These are phyloP conservation scores for Geoglossum glabrum DNA, from an alignment of 495 filamentous ascomycete genomes.

Conservation along the genomic window DNA sequence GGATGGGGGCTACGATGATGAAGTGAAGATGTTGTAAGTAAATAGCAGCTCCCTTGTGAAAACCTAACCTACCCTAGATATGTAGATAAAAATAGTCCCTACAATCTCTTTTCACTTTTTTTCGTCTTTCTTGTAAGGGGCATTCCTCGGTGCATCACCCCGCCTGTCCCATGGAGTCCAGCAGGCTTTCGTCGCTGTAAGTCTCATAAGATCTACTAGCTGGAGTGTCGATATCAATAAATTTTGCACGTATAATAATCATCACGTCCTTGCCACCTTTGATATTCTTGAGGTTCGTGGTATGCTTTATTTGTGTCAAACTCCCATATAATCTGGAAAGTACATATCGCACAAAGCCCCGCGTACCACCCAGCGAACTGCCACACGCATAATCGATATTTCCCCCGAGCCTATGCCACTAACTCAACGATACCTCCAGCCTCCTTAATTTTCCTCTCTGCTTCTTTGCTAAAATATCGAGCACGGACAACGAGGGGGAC, in stretches of 20 bases:
- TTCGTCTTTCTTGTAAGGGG: background rate
- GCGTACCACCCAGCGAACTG: background rate
- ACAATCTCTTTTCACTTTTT: background rate
- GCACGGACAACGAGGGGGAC: constrained; percentile 77
- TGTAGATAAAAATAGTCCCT: no score
- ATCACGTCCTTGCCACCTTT: background rate
- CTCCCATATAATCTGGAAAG: background rate
- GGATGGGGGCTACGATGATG: background rate
- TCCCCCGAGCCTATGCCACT: constrained; percentile 41
- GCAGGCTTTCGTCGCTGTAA: background rate
- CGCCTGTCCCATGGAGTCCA: background rate
- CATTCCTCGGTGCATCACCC: background rate
- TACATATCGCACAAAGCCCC: background rate
- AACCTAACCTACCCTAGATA: background rate
- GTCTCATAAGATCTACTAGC: background rate
- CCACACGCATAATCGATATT: background rate
- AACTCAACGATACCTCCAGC: constrained; percentile 81
- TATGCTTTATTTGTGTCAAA: background rate
- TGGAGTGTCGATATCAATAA: background rate
- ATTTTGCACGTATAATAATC: background rate
- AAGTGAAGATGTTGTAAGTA: constrained; percentile 3
- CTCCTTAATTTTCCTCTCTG: constrained; percentile 89
- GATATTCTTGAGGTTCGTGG: background rate
- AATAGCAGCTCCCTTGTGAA: background rate
- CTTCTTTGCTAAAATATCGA: constrained; percentile 68